Evolutionary conservation across 441 rosid species (phyloP), one percentile per base, ranked within the genome.

Genomic region (Populus hybrid): DNA sequence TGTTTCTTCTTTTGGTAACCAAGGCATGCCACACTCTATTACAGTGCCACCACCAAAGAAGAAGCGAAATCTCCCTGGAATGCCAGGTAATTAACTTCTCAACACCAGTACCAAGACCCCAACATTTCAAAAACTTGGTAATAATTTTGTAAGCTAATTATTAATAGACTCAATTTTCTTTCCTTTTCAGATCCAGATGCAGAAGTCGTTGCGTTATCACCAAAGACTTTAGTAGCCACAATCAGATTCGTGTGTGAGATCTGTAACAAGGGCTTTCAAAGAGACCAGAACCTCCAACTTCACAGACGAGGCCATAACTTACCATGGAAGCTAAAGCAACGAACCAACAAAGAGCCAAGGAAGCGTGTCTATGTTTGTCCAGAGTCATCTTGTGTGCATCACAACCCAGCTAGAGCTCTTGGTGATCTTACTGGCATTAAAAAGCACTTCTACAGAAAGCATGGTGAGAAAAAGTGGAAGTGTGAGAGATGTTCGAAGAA

Each of bases 301-400:
- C 95, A 91, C 87, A 91, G 95, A 6, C 86, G 95, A 20, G 95
- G 95, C n/a, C 95, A 91, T 71, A 91, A 87, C 87, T 84, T 91
- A 72, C 95, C 95, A 0, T 91, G 93, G 95, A 90, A 89, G 85
- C 89, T 91, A 20, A 86, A 85, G 75, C 95, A 90, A 79, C 79
- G 93, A 74, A 81, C 78, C 46, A 82, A 74, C 70, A 86, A 85
- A 63, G 90, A 91, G 81, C 84, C 86, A 36, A 80, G 86, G 9
- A 91, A 88, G 82, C 84, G 88, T 36, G 95, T 91, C 16, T 91
- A 88, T 79, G 90, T 90, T 2, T 91, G 95, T 82, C 95, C 95
- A 0, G 93, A 91, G 80, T 68, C 88, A 23, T 66, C 86, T 32
- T 91, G 95, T 74, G 91, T 90, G 14, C 95, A 91, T 83, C 90